phyloP scores from a whole-genome alignment of 257 asterid genomes.

The Craterostigma plantagineum region DNA sequence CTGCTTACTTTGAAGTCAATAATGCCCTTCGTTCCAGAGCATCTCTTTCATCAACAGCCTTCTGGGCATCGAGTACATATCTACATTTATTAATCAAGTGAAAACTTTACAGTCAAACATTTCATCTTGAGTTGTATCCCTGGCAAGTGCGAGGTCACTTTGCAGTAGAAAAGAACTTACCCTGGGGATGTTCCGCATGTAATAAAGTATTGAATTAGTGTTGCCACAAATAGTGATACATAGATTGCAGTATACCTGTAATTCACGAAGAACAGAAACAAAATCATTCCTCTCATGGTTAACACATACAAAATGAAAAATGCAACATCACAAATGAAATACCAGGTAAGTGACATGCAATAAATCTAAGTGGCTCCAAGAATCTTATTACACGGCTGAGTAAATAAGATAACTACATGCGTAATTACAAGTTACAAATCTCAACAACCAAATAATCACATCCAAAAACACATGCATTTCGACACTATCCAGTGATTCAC shows the following conservation, averaged over 20 bases:
- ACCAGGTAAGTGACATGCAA: too few relatives aligned
- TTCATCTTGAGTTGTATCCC: conserved; percentile 4
- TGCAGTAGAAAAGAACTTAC: conserved; percentile 21
- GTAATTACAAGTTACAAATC: too few relatives aligned
- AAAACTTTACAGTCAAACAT: conserved; percentile 1
- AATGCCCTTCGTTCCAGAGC: conserved; percentile 38
- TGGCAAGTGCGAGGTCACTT: not conserved
- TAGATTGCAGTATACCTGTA: conserved; percentile 58
- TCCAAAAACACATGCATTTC: not conserved
- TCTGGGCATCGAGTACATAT: conserved; percentile 68
- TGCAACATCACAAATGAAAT: not conserved
- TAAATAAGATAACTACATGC: too few relatives aligned
- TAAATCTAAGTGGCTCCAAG: too few relatives aligned
- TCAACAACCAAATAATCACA: not conserved
- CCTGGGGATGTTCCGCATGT: conserved; percentile 89
- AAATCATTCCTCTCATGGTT: conserved; percentile 5
- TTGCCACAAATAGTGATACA: conserved; percentile 38
- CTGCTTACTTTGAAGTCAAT: conserved; percentile 56
- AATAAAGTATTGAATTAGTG: conserved; percentile 70
- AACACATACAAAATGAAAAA: conserved; percentile 1
- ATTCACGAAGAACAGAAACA: conserved; percentile 9
- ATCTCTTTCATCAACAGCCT: conserved; percentile 54
- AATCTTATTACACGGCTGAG: too few relatives aligned
- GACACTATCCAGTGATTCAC: too few relatives aligned
- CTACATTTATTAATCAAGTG: conserved; percentile 26